Evolutionary conservation across 495 filamentous ascomycete species (phyloP), one percentile per base, ranked within the genome.

Genomic region (Copromyces sp.): DNA sequence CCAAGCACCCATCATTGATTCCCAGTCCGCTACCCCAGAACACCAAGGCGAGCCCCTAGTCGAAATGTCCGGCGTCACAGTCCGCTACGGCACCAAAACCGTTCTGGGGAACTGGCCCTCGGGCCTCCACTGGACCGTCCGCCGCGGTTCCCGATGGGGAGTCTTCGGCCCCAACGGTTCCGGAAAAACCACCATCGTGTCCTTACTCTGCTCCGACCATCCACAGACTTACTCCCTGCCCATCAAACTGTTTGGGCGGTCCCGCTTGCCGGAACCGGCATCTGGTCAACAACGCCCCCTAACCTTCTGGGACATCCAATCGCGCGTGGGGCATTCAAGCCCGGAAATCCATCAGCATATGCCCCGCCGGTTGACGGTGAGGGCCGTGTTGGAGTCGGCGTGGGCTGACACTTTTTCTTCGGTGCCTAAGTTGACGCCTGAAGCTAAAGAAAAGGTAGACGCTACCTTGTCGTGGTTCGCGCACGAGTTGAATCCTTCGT

Each of bases 301-400:
- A 38, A 95, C 93, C 4, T 89, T 97, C 71, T 97, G 96, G 81
- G 94, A 97, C 69, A 89, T 99, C 44, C 95, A 98, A 78, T 86
- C 89, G 2, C 90, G 94, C 20, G 91, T 98, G 70, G 95, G 95
- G 20, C 94, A 98, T 76, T 94, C 94, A 3, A 94, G 92, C 65
- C 96, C 95, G 0, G 95, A 99, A 78, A 92, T 98, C 29, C 94
- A 98, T 74, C 89, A 91, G 68, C 93, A 97, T 83, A 97, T 98
- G 83, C 95, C 95, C 3, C 89, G 89, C 61, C 85, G 88, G 40
- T 85, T 98, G 69, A 91, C 89, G 1, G 81, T 98, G 24, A 88
- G 93, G 9, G 87, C 90, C 70, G 87, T 91, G 0, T 77, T 99
- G 3, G 92, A 94, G 77, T 92, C 89, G 53, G 94, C 95, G 2